Evolutionary conservation across 2,329 filamentous ascomycete species (phyloP).

Genomic region (Incumbomyces lentus): DNA sequence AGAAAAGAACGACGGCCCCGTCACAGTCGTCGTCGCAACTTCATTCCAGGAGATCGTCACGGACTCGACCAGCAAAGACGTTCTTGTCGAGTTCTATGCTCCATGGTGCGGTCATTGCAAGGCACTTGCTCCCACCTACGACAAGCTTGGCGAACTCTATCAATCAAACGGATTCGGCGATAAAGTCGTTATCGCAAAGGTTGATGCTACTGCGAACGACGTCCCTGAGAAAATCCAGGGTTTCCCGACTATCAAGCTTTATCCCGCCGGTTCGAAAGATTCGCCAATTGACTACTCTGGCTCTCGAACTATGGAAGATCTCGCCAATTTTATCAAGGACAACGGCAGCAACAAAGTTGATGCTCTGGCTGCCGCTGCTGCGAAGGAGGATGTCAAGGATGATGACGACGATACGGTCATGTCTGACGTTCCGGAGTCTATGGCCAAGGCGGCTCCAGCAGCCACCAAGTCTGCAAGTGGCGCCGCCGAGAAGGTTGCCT

Average conservation of each 20-base stretch:
- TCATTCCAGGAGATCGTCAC: conserved; percentile 87
- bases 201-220: conserved; percentile 92
- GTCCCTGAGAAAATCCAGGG: conserved; percentile 93
- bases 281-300: conserved; percentile 79
- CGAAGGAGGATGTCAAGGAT: conserved; percentile 38
- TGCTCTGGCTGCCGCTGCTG: conserved; percentile 46
- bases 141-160: conserved; percentile 51
- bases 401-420: conserved; percentile 43
- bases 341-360: conserved; percentile 83
- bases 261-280: conserved; percentile 78
- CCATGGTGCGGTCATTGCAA: conserved; percentile 70
- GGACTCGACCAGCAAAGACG: conserved; percentile 83
- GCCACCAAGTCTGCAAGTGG: conserved; percentile 13
- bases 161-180: conserved; percentile 39
- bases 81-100: conserved; percentile 95
- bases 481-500: conserved; percentile 47
- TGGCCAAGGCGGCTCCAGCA: conserved; percentile 21
- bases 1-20: conserved; percentile 81
- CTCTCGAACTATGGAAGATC: conserved; percentile 78
- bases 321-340: conserved; percentile 85
- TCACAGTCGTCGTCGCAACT: conserved; percentile 82
- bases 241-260: conserved; percentile 99
- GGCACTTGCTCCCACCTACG: conserved; percentile 57
- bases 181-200: conserved; percentile 68
- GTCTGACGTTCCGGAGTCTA: conserved; percentile 18